Evolutionary conservation across 2,329 filamentous ascomycete genomes (phyloP), one percentile per base, ranked within the genome.

Genomic region (Rhynchosporium graminicola): DNA sequence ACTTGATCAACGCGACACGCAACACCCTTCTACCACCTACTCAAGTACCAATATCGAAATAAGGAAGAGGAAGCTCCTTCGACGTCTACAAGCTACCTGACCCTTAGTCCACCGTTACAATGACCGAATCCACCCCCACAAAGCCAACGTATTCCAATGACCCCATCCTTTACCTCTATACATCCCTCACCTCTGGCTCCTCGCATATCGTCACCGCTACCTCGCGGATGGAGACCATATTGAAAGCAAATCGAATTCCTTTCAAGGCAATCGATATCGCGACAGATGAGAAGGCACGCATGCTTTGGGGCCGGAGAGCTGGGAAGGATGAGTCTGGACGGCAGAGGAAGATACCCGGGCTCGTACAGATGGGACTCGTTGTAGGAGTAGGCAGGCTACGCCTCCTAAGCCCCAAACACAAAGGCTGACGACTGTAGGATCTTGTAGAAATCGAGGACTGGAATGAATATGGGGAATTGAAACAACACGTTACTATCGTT

Each of bases 401-500:
- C 29, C 57, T 31, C n/a, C 9, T 43, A 20, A 42, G n/a, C 9
- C 43, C 3, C 15, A 29, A 52, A 15, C 36, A 46, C 15, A 47
- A 38, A 47, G 52, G 48, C 67, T 73, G 56, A 72, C 59, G 15
- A 47, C 51, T 66, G 46, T 68, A 97, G 93, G 95, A 97, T 75
- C 83, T 97, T 56, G 89, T 94, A 67, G 89, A 98, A 77, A 87
- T 98, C 67, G 95, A 99, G 78, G 95, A 99, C 75, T 98, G 94
- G 95, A 99, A 99, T 80, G 95, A 99, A 76, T 97, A 96, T 77
- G 92, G 92, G 77, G 94, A 98, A 78, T 84, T 99, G 65, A 92
- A 92, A 76, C 86, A 94, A 77, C 89, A 94, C 71, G 86, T 98
- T 70, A 87, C 82, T 64, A 84, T 89, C 69, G 85, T 83, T 29